Evolutionary conservation across 169 alveolate genomes (phyloP).

Genomic region (Plasmodium blacklocki): DNA sequence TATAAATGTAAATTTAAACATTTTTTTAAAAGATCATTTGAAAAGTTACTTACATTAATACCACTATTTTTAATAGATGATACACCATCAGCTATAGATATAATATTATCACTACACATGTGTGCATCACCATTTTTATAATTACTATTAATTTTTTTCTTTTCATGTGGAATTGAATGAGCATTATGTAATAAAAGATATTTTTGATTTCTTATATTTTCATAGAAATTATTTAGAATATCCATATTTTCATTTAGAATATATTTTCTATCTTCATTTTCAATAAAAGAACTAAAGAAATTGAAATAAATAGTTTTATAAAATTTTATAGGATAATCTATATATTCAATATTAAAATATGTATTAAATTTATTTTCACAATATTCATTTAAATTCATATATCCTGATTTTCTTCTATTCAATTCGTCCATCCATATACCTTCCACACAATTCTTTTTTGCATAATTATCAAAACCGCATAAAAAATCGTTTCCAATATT

Average conservation of each 20-base stretch:
- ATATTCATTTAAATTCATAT: constrained; percentile 50
- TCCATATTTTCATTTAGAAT: constrained; percentile 25
- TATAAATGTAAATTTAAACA: constrained; percentile 64
- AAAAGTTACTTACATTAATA: constrained; percentile 71
- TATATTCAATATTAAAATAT: constrained; percentile 37
- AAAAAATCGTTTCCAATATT: constrained; percentile 27
- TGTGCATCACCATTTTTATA: constrained; percentile 74
- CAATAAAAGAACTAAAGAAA: constrained; percentile 44
- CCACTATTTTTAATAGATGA: constrained; percentile 70
- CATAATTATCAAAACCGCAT: constrained; percentile 52
- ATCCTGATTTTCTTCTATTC: not conserved
- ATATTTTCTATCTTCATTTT: constrained; percentile 22
- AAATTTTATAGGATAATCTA: constrained; percentile 36
- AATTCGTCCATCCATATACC: not conserved
- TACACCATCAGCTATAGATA: constrained; percentile 74
- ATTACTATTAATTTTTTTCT: constrained; percentile 34
- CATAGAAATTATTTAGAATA: constrained; percentile 22
- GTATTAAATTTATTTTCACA: constrained; percentile 64
- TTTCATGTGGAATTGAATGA: constrained; percentile 44
- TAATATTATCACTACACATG: constrained; percentile 66
- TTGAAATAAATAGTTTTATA: constrained; percentile 38
- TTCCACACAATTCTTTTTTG: constrained; percentile 30
- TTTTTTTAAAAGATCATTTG: constrained; percentile 71
- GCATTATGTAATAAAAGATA: constrained; percentile 57
- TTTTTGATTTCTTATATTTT: constrained; percentile 23